Percentiles rank a stretch among this genome's conserved stretches.
These are phyloP conservation scores for Beta vulgaris DNA, from an alignment of 148 eudicot genomes.

Conservation along the genomic window DNA sequence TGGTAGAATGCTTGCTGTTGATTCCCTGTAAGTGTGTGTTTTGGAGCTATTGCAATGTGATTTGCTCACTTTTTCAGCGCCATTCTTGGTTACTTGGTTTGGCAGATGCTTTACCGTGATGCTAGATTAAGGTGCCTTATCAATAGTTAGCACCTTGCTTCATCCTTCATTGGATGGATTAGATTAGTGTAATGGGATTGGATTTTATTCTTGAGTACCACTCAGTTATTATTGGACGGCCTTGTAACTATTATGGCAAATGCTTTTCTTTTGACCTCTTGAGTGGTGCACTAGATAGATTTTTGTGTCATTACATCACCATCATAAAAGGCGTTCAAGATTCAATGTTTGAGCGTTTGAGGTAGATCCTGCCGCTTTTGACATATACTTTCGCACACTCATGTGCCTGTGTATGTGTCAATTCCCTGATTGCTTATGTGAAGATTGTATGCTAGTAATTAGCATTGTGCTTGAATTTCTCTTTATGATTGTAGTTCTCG, in stretches of 20 bases:
- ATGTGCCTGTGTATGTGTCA: not conserved
- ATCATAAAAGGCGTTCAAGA: not conserved
- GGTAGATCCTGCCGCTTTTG: not conserved
- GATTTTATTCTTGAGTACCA: not conserved
- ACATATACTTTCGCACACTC: not conserved
- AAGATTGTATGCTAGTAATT: not conserved
- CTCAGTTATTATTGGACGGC: not conserved
- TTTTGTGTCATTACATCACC: not conserved
- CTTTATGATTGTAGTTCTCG: not conserved
- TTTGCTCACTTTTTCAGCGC: not conserved
- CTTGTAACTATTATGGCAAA: not conserved
- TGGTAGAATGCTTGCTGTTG: conserved; percentile 89
- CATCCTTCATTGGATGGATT: not conserved
- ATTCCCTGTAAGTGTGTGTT: conserved; percentile 53
- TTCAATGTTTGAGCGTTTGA: not conserved
- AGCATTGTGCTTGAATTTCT: not conserved
- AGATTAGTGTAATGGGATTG: not conserved
- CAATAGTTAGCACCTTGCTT: not conserved
- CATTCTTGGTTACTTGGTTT: conserved; percentile 3
- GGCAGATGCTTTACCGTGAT: not conserved
- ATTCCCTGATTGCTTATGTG: not conserved
- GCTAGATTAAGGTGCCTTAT: not conserved
- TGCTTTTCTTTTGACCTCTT: not conserved
- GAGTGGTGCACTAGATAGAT: not conserved
- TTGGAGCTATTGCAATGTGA: conserved; percentile 8